Evolutionary conservation across 2,329 filamentous ascomycete species (phyloP).

Genomic region (Nectriaceae sp.): DNA sequence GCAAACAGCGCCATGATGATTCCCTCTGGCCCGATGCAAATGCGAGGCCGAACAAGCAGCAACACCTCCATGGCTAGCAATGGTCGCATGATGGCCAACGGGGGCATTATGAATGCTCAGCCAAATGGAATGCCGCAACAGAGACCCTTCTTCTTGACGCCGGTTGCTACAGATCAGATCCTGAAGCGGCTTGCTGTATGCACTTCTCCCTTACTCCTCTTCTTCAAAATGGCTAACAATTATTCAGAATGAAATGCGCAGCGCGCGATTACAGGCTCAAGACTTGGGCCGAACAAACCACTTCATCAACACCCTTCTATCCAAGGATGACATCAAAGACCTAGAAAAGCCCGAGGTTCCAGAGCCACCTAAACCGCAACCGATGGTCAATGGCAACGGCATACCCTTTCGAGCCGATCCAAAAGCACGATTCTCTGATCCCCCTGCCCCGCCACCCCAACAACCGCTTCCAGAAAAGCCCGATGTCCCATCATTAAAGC

Average conservation of each 20-base stretch:
- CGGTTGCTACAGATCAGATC: slow-evolving; percentile 91
- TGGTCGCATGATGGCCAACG: slow-evolving; percentile 60
- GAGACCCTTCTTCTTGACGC: slow-evolving; percentile 82
- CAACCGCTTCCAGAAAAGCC: slow-evolving; percentile 94
- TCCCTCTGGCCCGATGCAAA: slow-evolving; percentile 67
- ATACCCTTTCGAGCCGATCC: slow-evolving; percentile 67
- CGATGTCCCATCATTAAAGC: slow-evolving; percentile 73
- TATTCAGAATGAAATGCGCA: slow-evolving; percentile 80
- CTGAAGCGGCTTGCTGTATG: slow-evolving; percentile 62
- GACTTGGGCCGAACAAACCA: slow-evolving; percentile 82
- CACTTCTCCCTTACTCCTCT: background rate
- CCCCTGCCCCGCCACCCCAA: slow-evolving; percentile 89
- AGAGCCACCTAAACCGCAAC: slow-evolving; percentile 49
- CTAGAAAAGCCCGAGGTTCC: slow-evolving; percentile 51
- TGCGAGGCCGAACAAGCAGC: slow-evolving; percentile 70
- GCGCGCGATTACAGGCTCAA: slow-evolving; percentile 82
- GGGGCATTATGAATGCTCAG: slow-evolving; percentile 47
- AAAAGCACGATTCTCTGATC: slow-evolving; percentile 86
- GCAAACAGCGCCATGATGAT: slow-evolving; percentile 74
- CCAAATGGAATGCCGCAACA: slow-evolving; percentile 68
- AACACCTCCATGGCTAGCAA: slow-evolving; percentile 64
- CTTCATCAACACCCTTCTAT: slow-evolving; percentile 76
- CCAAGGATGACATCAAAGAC: slow-evolving; percentile 67
- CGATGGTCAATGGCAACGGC: slow-evolving; percentile 53
- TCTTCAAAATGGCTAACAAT: slow-evolving; percentile 22